A percentile compares a stretch with the other conserved stretches of the same genome.
These are phyloP conservation scores for Aspergillus flavus DNA, from an alignment of 2,329 filamentous ascomycete genomes.

Conservation along the genomic window DNA sequence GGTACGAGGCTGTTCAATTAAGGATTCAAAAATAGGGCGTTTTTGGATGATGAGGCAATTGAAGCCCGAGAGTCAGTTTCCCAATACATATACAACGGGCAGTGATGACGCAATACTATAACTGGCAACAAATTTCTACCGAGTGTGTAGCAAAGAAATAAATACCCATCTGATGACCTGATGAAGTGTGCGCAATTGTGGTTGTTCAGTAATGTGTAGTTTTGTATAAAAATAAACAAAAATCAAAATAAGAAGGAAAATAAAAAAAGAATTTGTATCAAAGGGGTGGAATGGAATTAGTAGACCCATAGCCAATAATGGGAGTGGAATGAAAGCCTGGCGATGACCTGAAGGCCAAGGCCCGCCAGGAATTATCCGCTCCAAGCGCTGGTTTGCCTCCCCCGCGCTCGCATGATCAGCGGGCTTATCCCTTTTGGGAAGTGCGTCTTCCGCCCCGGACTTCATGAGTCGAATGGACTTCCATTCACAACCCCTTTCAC, in stretches of 20 bases:
- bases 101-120: constrained; percentile 12
- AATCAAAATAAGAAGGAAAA: background rate
- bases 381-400: constrained; percentile 32
- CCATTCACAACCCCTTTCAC: constrained; percentile 16
- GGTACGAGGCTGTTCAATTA: constrained; percentile 2
- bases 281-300: background rate
- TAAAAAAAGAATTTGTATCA: background rate
- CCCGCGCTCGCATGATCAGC: constrained; percentile 45
- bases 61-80: background rate
- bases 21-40: background rate
- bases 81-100: background rate
- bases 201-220: background rate
- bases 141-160: constrained; percentile 1
- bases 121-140: background rate
- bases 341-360: background rate
- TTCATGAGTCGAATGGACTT: constrained; percentile 11
- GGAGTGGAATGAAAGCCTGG: background rate
- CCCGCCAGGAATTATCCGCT: constrained; percentile 17
- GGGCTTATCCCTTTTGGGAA: constrained; percentile 27
- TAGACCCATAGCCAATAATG: background rate
- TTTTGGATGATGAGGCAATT: background rate
- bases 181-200: background rate
- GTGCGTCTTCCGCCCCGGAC: constrained; percentile 25
- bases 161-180: constrained; percentile 6
- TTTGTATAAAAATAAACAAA: background rate